phyloP scores from a whole-genome alignment of 306 rosid genomes.

The Quercus agrifolia region DNA sequence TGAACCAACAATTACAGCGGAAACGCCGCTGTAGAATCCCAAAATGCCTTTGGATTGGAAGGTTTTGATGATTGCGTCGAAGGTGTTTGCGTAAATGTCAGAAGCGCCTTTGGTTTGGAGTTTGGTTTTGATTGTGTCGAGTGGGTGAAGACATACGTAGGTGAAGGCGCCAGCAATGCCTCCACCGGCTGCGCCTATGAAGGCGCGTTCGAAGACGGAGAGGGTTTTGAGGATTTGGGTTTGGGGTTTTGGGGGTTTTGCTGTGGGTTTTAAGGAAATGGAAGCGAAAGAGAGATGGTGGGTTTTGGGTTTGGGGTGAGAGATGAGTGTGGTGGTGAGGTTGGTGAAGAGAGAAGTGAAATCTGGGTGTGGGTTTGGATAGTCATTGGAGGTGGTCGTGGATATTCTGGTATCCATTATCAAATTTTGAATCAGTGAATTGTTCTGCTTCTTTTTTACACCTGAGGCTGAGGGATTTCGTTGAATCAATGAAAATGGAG shows the following conservation, averaged over 20 bases:
- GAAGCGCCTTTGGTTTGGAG: constrained; percentile 89
- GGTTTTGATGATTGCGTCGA: constrained; percentile 66
- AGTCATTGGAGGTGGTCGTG: constrained; percentile 33
- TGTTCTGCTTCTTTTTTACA: not conserved
- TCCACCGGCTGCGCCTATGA: constrained; percentile 84
- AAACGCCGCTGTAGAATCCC: constrained; percentile 83
- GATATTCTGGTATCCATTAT: constrained; percentile 71
- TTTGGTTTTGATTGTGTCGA: constrained; percentile 84
- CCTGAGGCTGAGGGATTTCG: not conserved
- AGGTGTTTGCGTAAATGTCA: constrained; percentile 53
- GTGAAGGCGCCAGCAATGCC: constrained; percentile 98
- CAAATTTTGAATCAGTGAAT: not conserved
- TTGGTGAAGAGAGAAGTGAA: constrained; percentile 41
- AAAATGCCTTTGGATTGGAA: constrained; percentile 59
- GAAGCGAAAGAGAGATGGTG: constrained; percentile 38
- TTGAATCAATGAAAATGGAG: not conserved
- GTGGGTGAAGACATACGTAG: constrained; percentile 80
- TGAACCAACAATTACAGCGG: constrained; percentile 85
- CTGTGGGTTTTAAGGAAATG: constrained; percentile 34
- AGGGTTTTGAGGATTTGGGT: constrained; percentile 46
- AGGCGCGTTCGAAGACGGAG: constrained; percentile 74
- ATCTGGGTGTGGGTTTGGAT: constrained; percentile 25
- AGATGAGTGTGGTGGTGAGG: constrained; percentile 19
- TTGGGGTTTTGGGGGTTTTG: constrained; percentile 20
- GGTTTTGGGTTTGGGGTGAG: not conserved